Base-by-base conservation (phyloP, 2,329 filamentous ascomycete genomes). In the Aphanoascus verrucosus region DNA sequence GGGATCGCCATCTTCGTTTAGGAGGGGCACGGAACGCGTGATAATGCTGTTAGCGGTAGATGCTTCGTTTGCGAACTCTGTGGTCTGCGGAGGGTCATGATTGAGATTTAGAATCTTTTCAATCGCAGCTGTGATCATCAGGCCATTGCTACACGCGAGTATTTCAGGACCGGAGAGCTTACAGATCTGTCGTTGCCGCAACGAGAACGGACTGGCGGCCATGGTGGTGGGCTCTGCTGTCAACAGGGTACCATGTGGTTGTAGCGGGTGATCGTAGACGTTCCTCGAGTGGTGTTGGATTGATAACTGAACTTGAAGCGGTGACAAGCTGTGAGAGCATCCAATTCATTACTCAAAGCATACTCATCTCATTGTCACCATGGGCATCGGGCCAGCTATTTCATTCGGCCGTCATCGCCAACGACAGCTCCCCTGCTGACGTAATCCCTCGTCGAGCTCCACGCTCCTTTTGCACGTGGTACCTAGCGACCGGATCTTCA, bases 51-150 rank as follows among this genome's bases (percentile, higher is more conserved):
- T 84, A 32, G 70, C 64, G 53, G 79, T 74, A 44, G 79, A 73
- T 38, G 77, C 68, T 55, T 89, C 85, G 48, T 78, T 73, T 54
- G 80, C 49, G 28, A 55, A 57, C 9, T 57, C 76, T 60, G 78
- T 77, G 55, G 78, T 63, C 51, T 70, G 62, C 56, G 77, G 69
- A 65, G 73, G 78, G 57, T 81, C 78, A 64, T 93, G 84, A 72
- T 98, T 98, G 61, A 98, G 77, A 69, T 96, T 97, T 61, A 98
- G 81, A 64, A 98, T 89, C 72, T 88, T 91, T 75, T 94, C 89
- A 64, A 98, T 88, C 15, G 91, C 91, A 48, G 85, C 90, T 94
- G 60, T 38, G 42, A 53, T 42, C 54, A 53, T 41, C 14, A 53
- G 32, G 14, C 14, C 40, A 34, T 9, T 28, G 19, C n/a, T n/a